Base-by-base conservation (phyloP, 129 eudicot species). In the Mikania micrantha region DNA sequence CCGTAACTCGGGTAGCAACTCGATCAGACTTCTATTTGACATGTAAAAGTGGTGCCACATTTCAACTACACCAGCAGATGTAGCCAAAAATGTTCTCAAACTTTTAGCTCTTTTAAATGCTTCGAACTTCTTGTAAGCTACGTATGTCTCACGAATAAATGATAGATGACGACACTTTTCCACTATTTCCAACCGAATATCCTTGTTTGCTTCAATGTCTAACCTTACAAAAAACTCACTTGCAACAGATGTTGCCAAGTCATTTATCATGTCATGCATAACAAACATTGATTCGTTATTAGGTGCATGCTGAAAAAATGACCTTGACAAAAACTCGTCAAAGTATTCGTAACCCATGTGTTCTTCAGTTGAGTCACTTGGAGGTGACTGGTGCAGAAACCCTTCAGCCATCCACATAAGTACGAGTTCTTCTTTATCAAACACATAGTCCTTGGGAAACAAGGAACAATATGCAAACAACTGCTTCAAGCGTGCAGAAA, bases 261-360 rank as follows among this genome's bases (percentile, higher is more conserved):
- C 82, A 59, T 73, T 64, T 45, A 76, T 73, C 15, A 83, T 40
- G 52, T 83, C 85, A 73, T 83, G 82, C 81, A 79, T 74, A 22
- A 74, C 70, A 42, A 32, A 76, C n/a, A 45, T 15, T 1, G 69
- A 76, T 40, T 22, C 54, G 12, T 44, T 21, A 27, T 59, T 45
- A 65, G 70, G 45, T 20, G 66, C 71, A 16, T 19, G 72, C 5
- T 70, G 79, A 32, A 82, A 82, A 49, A 82, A 78, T 0, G 83
- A 71, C 49, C 76, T 65, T 39, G 64, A 49, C 39, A 82, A 31
- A 27, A 78, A 21, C 21, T 66, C 75, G 1, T 65, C 57, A 49
- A 78, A 74, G 42, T 45, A 78, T 35, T 74, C 76, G 9, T 10
- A 56, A 41, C 83, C 83, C 11, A 50, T 32, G 12, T n/a, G 36